A percentile compares a stretch with the other conserved stretches of the same genome.
Conservation (phyloP, 805 yeast genomes). For the Nakazawaea populi region DNA sequence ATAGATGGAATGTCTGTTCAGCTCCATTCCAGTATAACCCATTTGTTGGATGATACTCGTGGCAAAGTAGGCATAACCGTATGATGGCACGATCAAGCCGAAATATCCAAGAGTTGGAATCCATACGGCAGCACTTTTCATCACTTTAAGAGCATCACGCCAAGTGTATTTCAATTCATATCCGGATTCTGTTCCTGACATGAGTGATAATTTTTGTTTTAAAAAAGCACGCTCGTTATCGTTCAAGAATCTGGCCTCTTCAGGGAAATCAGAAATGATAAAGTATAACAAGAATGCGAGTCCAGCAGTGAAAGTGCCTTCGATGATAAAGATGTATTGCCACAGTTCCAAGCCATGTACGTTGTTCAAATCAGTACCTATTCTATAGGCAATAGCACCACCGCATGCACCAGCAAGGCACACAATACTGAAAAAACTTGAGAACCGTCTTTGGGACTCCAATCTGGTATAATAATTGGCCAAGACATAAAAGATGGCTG, state of each 20-base stretch:
- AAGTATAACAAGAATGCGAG: conserved; percentile 27
- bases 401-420: conserved; percentile 45
- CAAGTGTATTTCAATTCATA: conserved; percentile 41
- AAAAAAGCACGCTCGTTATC: conserved; percentile 39
- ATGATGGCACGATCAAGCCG: conserved; percentile 64
- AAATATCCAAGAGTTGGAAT: conserved; percentile 57
- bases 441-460: conserved; percentile 35
- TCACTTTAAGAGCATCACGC: conserved; percentile 38
- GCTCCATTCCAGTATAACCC: conserved; percentile 64
- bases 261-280: conserved; percentile 47
- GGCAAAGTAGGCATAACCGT: conserved; percentile 71
- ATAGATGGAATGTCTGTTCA: conserved; percentile 77
- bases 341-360: conserved; percentile 35
- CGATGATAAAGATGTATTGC: conserved; percentile 48
- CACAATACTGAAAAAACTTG: conserved; percentile 35
- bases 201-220: conserved; percentile 44
- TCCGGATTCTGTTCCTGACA: conserved; percentile 38
- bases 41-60: conserved; percentile 56
- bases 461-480: conserved; percentile 33
- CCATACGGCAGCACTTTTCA: conserved; percentile 57
- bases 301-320: conserved; percentile 32
- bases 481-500: conserved; percentile 38
- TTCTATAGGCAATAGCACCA: conserved; percentile 43
- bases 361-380: conserved; percentile 30
- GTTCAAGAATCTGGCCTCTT: conserved; percentile 29